These are phyloP conservation scores for Evansstolkia leycettana DNA, from an alignment of 495 filamentous ascomycete species.

Conservation along the genomic window DNA sequence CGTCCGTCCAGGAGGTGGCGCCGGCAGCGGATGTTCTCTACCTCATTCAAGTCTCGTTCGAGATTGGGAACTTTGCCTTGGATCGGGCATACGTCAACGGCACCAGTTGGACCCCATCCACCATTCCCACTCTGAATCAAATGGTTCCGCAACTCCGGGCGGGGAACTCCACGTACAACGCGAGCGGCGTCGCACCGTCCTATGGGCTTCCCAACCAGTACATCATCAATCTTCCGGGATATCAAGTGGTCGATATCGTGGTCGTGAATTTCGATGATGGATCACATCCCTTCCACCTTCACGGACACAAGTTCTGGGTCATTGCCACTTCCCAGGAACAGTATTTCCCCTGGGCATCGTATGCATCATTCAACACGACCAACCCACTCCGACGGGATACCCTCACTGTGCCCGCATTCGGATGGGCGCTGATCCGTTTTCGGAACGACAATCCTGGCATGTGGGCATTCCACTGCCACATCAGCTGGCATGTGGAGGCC, in stretches of 20 bases:
- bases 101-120: slow-evolving; percentile 36
- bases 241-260: slow-evolving; percentile 35
- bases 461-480: slow-evolving; percentile 45
- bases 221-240: slow-evolving; percentile 17
- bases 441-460: slow-evolving; percentile 35
- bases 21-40: slow-evolving; percentile 2
- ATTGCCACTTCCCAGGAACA: no score
- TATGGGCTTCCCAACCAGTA: slow-evolving; percentile 15
- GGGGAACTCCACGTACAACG: slow-evolving; percentile 21
- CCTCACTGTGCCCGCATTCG: slow-evolving; percentile 23
- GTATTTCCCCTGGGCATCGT: slow-evolving; percentile 1
- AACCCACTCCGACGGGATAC: slow-evolving; percentile 22
- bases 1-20: background rate
- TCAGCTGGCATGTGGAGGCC: slow-evolving; percentile 39
- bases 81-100: slow-evolving; percentile 33
- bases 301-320: slow-evolving; percentile 1
- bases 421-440: slow-evolving; percentile 31
- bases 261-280: slow-evolving; percentile 41
- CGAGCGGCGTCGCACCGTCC: slow-evolving; percentile 15
- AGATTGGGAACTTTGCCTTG: slow-evolving; percentile 1
- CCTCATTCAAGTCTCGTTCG: background rate
- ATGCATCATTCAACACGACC: background rate
- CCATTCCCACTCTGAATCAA: slow-evolving; percentile 29
- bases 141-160: slow-evolving; percentile 18
- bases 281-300: slow-evolving; percentile 42